Evolutionary conservation across 306 rosid genomes (phyloP), one percentile per base, ranked within the genome.

Genomic region (Rosa multiflora): DNA sequence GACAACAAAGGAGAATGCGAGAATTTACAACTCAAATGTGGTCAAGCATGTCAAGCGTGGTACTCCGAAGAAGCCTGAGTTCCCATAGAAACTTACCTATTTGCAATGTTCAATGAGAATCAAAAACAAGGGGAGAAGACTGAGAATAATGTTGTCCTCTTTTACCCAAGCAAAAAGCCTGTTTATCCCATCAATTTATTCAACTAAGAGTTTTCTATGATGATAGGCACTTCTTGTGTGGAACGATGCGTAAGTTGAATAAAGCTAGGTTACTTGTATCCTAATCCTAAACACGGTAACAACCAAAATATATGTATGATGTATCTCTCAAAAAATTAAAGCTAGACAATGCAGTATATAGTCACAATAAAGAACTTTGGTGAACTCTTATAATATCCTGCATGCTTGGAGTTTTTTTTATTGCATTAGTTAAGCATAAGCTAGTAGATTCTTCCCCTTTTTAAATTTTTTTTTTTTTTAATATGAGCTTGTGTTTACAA

Each of bases 71-170:
- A 21, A 13, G 12, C 68, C 20, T 20, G 13, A 39, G 1, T 5
- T 2, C 73, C 73, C 2, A 69, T 43, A 20, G 53, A 69, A 43
- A 69, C 51, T 14, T 69, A 69, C 52, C 2, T 69, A 5, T 69
- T 69, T 43, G 72, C 83, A 76, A 11, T 75, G 80, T 81, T 75
- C 47, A 56, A 75, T 35, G 80, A 83, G 64, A 79, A 70, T 35
- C 46, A 13, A 5, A 79, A 76, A 61, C 12, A 1, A 0, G 63
- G 63, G 58, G 67, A 10, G 15, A 13, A 2, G 8, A 61, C 18
- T 61, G 67, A 61, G 67, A 61, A 44, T 47, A 64, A 67, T 5
- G 75, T 51, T 10, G 86, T 83, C 6, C 83, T 83, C 5, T 83
- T 83, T 63, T 48, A n/a, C 51, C 78, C 83, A 7, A 62, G 29